Conservation (phyloP, 257 asterid species). For the Penstemon newberryi region DNA sequence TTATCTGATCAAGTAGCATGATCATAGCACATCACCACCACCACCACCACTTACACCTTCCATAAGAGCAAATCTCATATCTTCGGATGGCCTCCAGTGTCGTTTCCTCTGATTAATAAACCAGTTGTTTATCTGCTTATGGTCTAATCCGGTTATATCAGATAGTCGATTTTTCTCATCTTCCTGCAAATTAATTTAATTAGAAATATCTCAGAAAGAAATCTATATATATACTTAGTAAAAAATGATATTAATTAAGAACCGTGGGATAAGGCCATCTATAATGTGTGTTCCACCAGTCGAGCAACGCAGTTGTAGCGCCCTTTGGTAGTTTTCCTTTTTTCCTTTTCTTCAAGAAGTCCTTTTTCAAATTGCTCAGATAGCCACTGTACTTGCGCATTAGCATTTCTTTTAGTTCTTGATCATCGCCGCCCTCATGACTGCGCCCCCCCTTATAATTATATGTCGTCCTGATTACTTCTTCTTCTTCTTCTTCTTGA, state of each 20-base stretch:
- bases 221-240: neutral
- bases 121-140: constrained; percentile 89
- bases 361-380: constrained; percentile 61
- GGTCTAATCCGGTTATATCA: constrained; percentile 62
- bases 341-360: constrained; percentile 66
- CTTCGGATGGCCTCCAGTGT: constrained; percentile 82
- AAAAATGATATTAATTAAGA: neutral
- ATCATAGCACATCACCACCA: constrained; percentile 28
- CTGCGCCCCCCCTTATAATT: neutral
- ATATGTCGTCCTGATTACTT: no score
- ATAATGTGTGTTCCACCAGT: constrained; percentile 83
- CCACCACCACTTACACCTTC: constrained; percentile 43
- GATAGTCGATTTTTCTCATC: constrained; percentile 71
- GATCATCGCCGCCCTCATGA: constrained; percentile 32
- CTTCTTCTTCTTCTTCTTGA: constrained; percentile 21
- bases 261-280: constrained; percentile 96
- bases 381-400: constrained; percentile 78
- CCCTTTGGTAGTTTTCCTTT: constrained; percentile 72
- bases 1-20: constrained; percentile 9
- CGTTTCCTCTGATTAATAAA: constrained; percentile 86
- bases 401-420: constrained; percentile 63
- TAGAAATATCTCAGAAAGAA: neutral
- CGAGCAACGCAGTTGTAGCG: constrained; percentile 56
- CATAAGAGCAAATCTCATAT: constrained; percentile 71
- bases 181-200: constrained; percentile 45